These are phyloP conservation scores for Exophiala phaeomuriformis DNA, from an alignment of 2,329 filamentous ascomycete genomes.

Conservation along the genomic window DNA sequence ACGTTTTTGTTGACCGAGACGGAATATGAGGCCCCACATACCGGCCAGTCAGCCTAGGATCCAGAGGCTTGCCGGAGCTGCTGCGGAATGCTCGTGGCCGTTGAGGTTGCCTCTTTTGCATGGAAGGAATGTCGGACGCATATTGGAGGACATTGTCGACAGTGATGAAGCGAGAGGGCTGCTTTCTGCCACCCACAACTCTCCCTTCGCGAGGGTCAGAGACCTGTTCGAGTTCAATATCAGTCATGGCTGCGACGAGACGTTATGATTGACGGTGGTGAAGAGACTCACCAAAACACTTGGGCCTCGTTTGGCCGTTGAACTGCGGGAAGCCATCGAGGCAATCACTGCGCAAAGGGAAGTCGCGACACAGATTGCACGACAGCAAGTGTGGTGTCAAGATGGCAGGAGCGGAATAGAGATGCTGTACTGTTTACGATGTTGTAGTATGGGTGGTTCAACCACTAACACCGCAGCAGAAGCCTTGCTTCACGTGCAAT, in stretches of 20 bases:
- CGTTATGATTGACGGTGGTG: conserved; percentile 15
- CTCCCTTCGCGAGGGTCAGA: conserved; percentile 24
- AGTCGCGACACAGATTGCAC: neutral
- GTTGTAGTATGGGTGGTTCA: neutral
- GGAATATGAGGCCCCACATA: conserved; percentile 59
- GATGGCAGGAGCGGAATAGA: neutral
- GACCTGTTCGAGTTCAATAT: conserved; percentile 18
- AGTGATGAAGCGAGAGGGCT: conserved; percentile 65
- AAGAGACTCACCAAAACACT: conserved; percentile 48
- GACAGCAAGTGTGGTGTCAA: neutral
- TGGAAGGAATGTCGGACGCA: conserved; percentile 89
- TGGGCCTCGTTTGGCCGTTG: conserved; percentile 47
- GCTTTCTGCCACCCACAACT: conserved; percentile 30
- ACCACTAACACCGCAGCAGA: too few species aligned
- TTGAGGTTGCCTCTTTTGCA: conserved; percentile 69
- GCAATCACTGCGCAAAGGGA: neutral
- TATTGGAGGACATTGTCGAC: conserved; percentile 95
- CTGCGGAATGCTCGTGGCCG: conserved; percentile 40
- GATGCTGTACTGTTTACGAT: neutral
- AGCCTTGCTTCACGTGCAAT: too few species aligned
- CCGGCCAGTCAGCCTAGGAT: conserved; percentile 51
- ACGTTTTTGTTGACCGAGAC: conserved; percentile 83
- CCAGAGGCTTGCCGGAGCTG: conserved; percentile 36
- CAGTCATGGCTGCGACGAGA: conserved; percentile 1
- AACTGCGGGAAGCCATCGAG: conserved; percentile 17